Base-by-base conservation (phyloP, 2,329 filamentous ascomycete species). In the Beauveria rudraprayagi region DNA sequence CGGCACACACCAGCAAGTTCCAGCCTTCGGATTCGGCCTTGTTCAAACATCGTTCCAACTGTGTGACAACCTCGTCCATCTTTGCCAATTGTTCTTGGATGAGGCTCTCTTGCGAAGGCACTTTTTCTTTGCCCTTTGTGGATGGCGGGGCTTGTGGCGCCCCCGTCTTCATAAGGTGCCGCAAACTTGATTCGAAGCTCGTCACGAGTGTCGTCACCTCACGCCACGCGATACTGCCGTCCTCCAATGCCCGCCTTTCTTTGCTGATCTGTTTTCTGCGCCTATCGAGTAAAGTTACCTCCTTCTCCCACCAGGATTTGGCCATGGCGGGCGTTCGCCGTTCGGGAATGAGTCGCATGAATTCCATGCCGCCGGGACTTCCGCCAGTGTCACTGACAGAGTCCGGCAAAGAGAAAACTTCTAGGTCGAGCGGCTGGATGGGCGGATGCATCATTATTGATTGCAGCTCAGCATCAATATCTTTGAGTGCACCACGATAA, bases 1-100 rank as follows among this genome's bases (percentile, higher is more conserved):
- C 85, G 11, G 88, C 89, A 56, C 84, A 89, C 5, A 92, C 85
- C 19, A 93, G 77, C 17, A 92, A 74, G 61, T 88, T 92, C 89
- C 90, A 93, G 17, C 81, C 79, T 61, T 82, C 82, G 1, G 78
- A 74, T 63, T 89, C 83, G 0, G 86, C 86, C 2, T 80, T 69
- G 1, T 77, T 74, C 28, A 86, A 67, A 22, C 80, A 78, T 17
- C 77, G 72, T 58, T 85, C 79, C 4, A 93, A 72, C 3, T 80
- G 78, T 0, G 68, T 66, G 14, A 87, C 79, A 5, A 87, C 80
- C 3, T 68, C 69, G 30, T 80, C 76, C 79, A 92, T 86, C 63
- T 81, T 78, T 5, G 67, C 69, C 19, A 88, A 73, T 61, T 85
- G 82, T 4, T 70, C 68, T 47, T 69, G 73, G 51, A 82, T 72